Evolutionary conservation across 2,329 filamentous ascomycete genomes (phyloP).

Genomic region (Apiospora hydei): DNA sequence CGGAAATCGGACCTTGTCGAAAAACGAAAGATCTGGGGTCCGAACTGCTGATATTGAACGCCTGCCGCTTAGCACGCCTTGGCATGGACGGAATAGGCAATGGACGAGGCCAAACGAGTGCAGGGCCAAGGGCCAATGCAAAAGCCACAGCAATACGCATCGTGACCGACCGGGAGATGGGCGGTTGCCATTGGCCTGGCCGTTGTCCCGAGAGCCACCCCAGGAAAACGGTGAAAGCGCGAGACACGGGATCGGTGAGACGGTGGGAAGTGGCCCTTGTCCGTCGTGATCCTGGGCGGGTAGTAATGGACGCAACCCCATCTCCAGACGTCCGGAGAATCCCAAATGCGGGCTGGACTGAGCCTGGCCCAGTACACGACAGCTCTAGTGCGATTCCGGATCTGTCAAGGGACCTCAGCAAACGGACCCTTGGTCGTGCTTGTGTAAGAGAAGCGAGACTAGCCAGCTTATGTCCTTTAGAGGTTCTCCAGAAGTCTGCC

Average conservation of each 20-base stretch:
- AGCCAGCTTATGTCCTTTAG: background rate
- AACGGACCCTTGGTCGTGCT: slow-evolving; percentile 4
- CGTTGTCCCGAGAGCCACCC: slow-evolving; percentile 3
- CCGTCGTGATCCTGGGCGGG: slow-evolving; percentile 8
- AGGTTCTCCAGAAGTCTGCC: background rate
- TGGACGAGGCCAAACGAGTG: background rate
- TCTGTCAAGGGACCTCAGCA: slow-evolving; percentile 9
- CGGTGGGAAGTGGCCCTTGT: slow-evolving; percentile 11
- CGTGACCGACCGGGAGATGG: slow-evolving; percentile 4
- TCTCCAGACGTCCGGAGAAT: background rate
- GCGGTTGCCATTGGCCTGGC: background rate
- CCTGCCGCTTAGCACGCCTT: slow-evolving; percentile 6
- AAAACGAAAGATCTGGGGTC: slow-evolving; percentile 13
- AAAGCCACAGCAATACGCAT: background rate
- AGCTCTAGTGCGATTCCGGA: background rate
- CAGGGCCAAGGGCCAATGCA: slow-evolving; percentile 1
- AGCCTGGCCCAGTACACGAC: background rate
- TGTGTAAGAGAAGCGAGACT: slow-evolving; percentile 1
- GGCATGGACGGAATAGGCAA: slow-evolving; percentile 21
- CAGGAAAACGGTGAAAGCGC: slow-evolving; percentile 16
- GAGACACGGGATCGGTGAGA: slow-evolving; percentile 19
- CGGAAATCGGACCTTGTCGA: slow-evolving; percentile 1
- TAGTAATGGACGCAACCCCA: slow-evolving; percentile 14
- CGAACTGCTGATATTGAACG: background rate
- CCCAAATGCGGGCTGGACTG: background rate